Percentiles rank a stretch among this genome's conserved stretches.
phyloP scores from a whole-genome alignment of 2,329 filamentous ascomycete genomes.

The Trichophyton verrucosum region DNA sequence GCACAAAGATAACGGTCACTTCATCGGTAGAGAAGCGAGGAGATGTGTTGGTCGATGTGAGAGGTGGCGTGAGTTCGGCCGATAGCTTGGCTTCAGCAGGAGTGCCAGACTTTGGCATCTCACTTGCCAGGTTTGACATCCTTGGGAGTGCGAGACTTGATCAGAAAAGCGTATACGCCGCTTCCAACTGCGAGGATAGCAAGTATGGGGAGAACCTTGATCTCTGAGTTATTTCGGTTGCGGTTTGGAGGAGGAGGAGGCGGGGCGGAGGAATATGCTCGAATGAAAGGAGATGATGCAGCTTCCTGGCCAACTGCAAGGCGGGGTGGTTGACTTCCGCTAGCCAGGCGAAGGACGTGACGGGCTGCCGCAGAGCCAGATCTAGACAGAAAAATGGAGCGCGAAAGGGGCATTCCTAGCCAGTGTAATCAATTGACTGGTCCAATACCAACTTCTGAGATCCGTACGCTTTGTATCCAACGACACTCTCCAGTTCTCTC shows the following conservation, averaged over 20 bases:
- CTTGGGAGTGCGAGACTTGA: slow-evolving; percentile 34
- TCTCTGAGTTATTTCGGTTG: slow-evolving; percentile 23
- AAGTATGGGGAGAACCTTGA: slow-evolving; percentile 33
- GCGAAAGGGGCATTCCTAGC: background rate
- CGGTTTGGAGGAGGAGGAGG: slow-evolving; percentile 10
- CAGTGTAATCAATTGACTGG: background rate
- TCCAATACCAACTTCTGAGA: background rate
- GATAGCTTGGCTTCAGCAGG: slow-evolving; percentile 12
- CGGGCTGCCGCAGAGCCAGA: background rate
- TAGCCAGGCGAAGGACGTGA: background rate
- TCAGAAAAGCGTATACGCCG: slow-evolving; percentile 40
- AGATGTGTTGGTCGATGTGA: slow-evolving; percentile 42
- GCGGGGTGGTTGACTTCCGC: background rate
- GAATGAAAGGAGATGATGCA: background rate
- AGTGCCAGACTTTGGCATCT: slow-evolving; percentile 12
- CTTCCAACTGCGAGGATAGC: slow-evolving; percentile 37
- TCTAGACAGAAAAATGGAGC: background rate
- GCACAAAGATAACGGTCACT: slow-evolving; percentile 90
- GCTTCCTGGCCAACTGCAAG: background rate
- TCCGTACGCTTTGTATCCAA: background rate
- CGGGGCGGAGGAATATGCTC: slow-evolving; percentile 5
- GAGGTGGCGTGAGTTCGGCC: slow-evolving; percentile 30
- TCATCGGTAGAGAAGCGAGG: slow-evolving; percentile 66
- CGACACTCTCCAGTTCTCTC: background rate
- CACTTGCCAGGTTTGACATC: slow-evolving; percentile 9